These are phyloP conservation scores for Globisporangium uncinulatum DNA, from an alignment of 352 stramenopile species.

Conservation along the genomic window DNA sequence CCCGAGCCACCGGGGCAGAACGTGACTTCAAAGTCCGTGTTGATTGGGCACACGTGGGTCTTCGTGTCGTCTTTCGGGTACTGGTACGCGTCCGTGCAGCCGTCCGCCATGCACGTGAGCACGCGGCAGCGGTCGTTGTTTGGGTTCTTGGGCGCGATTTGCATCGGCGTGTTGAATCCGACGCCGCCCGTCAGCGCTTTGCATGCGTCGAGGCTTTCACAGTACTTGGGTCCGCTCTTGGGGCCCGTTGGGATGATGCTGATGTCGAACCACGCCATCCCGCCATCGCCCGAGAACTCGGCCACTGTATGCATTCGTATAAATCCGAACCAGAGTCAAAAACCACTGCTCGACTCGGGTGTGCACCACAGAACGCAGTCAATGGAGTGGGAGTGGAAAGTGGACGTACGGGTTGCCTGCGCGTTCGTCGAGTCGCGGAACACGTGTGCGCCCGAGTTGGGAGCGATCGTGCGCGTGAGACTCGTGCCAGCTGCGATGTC, in stretches of 20 bases:
- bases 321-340: slow-evolving; percentile 3
- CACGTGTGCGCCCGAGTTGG: slow-evolving; percentile 27
- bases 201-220: slow-evolving; percentile 38
- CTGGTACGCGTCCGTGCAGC: slow-evolving; percentile 60
- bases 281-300: slow-evolving; percentile 59
- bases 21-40: slow-evolving; percentile 50
- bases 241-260: slow-evolving; percentile 68
- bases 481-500: slow-evolving; percentile 23
- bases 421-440: slow-evolving; percentile 41
- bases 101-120: slow-evolving; percentile 48
- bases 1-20: slow-evolving; percentile 32
- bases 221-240: slow-evolving; percentile 38
- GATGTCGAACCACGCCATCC: slow-evolving; percentile 64
- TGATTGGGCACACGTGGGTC: slow-evolving; percentile 50
- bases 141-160: slow-evolving; percentile 39
- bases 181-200: slow-evolving; percentile 48
- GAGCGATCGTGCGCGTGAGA: slow-evolving; percentile 27
- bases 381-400: not conserved
- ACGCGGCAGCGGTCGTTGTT: slow-evolving; percentile 34
- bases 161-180: slow-evolving; percentile 69
- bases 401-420: slow-evolving; percentile 42
- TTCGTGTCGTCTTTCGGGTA: slow-evolving; percentile 67
- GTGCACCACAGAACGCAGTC: no score
- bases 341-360: no score
- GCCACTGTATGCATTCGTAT: slow-evolving; percentile 25